Evolutionary conservation across 2,329 filamentous ascomycete genomes (phyloP), one percentile per base, ranked within the genome.

Genomic region (Ciborinia camelliae): DNA sequence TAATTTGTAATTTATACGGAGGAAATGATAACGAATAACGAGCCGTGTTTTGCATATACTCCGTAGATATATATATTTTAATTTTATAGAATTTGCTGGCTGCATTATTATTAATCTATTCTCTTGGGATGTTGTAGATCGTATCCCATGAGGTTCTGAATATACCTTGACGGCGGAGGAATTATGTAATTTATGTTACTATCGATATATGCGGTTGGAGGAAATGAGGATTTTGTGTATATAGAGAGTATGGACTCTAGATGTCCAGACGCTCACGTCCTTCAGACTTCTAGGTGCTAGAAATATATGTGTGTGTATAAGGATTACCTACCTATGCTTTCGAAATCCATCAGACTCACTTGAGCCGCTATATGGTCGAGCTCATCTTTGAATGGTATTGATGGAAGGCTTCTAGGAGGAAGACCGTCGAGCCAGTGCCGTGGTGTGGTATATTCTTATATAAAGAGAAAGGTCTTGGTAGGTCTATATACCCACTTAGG

Each of bases 131-230:
- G 18, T 35, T 47, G 55, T 12, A 20, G 55, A 59, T 59, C 55
- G 20, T 59, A 20, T 58, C 28, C 30, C 55, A 59, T n/a, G n/a
- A n/a, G n/a, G n/a, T 35, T 59, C 47, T 12, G n/a, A 47, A 35
- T 2, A 39, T 32, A 47, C 30, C 30, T 47, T 26, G 15, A 20
- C 23, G 10, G 23, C 35, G 52, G 52, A 55, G 37, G 9, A 54
- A 28, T 10, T 54, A 4, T 30, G 18, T n/a, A n/a, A n/a, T n/a
- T n/a, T n/a, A n/a, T n/a, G n/a, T n/a, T n/a, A n/a, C n/a, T 43
- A 43, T 23, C 28, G 5, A 23, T 23, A 23, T 32, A 6, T 30
- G 26, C 28, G 18, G 23, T 57, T 26, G 20, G 8, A 23, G 20
- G 20, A 58, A 58, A 32, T 32, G n/a, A 18, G 45, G 12, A 26